Evolutionary conservation across 495 filamentous ascomycete genomes (phyloP).

Genomic region (Melanomma pulvis-pyrius): DNA sequence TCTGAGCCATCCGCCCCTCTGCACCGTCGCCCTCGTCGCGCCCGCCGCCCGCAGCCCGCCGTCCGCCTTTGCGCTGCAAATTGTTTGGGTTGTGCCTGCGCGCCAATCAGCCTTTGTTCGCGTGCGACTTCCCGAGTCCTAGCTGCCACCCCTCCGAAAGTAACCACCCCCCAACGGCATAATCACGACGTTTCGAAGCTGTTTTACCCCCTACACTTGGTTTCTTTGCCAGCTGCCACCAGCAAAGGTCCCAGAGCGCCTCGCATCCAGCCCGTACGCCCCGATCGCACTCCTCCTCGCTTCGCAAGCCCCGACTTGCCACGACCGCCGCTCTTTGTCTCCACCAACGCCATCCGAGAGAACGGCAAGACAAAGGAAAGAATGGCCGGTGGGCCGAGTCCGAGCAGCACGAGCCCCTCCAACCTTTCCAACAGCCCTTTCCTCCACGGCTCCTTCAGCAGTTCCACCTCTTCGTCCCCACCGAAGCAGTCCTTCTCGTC

Average conservation of each 20-base stretch:
- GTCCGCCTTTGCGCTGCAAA: conserved; percentile 19
- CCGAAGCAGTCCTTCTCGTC: conserved; percentile 33
- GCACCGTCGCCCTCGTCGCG: conserved; percentile 11
- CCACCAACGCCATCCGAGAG: conserved; percentile 10
- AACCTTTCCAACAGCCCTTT: conserved; percentile 38
- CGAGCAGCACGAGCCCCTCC: conserved; percentile 41
- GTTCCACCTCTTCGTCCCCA: conserved; percentile 40
- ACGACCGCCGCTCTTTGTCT: conserved; percentile 32
- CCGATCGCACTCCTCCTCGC: conserved; percentile 18
- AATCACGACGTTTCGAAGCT: conserved; percentile 36
- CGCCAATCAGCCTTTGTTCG: conserved; percentile 30
- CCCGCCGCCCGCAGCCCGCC: conserved; percentile 1
- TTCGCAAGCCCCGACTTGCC: conserved; percentile 24
- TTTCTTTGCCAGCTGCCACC: conserved; percentile 8
- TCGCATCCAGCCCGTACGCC: conserved; percentile 19
- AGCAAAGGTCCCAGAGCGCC: conserved; percentile 1
- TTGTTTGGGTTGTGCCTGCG: conserved; percentile 19
- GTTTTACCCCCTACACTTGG: conserved; percentile 17
- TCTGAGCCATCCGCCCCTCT: conserved; percentile 1
- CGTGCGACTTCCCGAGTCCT: conserved; percentile 19
- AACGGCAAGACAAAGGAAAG: conserved; percentile 32
- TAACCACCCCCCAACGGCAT: conserved; percentile 21
- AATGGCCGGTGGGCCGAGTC: conserved; percentile 46
- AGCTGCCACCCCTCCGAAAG: conserved; percentile 7
- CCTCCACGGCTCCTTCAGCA: conserved; percentile 40